Evolutionary conservation across 192 early-diverging fungal species (phyloP), one percentile per base, ranked within the genome.

Genomic region (Coemansia sp.): DNA sequence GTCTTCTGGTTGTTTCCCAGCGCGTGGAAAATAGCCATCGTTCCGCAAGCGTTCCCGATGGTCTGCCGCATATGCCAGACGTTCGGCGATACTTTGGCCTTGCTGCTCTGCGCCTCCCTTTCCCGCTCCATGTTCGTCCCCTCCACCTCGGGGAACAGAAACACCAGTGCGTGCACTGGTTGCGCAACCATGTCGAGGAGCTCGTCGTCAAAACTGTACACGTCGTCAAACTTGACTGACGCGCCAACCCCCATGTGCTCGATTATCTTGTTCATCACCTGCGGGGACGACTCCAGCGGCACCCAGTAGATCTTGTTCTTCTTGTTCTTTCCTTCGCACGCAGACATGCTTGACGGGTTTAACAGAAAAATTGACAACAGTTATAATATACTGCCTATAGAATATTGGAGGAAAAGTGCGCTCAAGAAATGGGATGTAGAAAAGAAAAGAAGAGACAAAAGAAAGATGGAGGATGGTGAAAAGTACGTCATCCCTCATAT

Each of bases 21-120:
- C 0, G 96, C 87, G 69, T 99, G 97, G 52, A 99, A 70, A 8
- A 99, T 78, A 4, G 90, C 96, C 79, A 98, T 98, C 7, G 94
- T 97, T 13, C 97, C 97, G 71, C 97, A 98, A 5, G 95, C 93
- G 62, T 96, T 98, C 43, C 82, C 64, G 49, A 95, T 97, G 3
- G 94, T 96, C 78, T 96, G 95, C 16, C 85, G 85, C 68, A 91
- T 90, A 68, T 91, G 97, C 49, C 91, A 87, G 11, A 95, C 62
- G 15, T 90, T 74, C 60, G 69, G 67, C 42, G 71, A 61, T 15
- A 64, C 62, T 3, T 54, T 63, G 71, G 41, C 57, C 54, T 10
- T 11, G 48, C 54, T 13, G 81, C 77, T 37, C 79, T 82, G 64
- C 86, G 82, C 16, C 59, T 80, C 65, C 87, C 86, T n/a, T 83